Evolutionary conservation across 2,329 filamentous ascomycete species (phyloP).

Genomic region (Epichloe baconii): DNA sequence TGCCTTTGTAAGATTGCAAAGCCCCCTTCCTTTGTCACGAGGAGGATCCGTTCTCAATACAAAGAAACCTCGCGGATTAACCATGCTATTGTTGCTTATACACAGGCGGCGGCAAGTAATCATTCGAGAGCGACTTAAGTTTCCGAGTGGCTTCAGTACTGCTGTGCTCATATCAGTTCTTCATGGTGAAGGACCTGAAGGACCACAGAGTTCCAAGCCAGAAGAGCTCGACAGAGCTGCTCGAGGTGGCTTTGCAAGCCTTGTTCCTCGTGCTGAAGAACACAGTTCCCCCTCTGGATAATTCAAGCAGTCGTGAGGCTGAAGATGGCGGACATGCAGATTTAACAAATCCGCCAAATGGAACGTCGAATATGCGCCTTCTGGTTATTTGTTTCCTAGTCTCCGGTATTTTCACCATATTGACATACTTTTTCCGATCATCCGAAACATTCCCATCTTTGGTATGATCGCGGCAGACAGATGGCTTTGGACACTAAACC

Average conservation of each 20-base stretch:
- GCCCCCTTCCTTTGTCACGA: background rate
- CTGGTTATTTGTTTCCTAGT: constrained; percentile 43
- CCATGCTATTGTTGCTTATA: background rate
- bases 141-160: constrained; percentile 90
- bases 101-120: constrained; percentile 70
- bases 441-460: constrained; percentile 80
- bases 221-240: constrained; percentile 23
- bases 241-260: constrained; percentile 29
- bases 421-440: constrained; percentile 81
- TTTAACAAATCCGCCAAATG: constrained; percentile 12
- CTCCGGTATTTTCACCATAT: constrained; percentile 58
- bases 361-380: constrained; percentile 37
- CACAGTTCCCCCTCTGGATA: background rate
- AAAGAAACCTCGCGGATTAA: too few relatives aligned
- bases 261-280: constrained; percentile 22
- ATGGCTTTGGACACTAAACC: constrained; percentile 95
- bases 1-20: constrained; percentile 50
- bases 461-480: constrained; percentile 58
- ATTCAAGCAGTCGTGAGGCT: background rate
- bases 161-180: constrained; percentile 85
- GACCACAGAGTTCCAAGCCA: constrained; percentile 19
- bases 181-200: constrained; percentile 47
- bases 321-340: background rate
- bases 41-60: too few relatives aligned
- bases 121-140: constrained; percentile 80